Evolutionary conservation across 768 basidiomycete species (phyloP), one percentile per base, ranked within the genome.

Genomic region (Termitomyces sp.): DNA sequence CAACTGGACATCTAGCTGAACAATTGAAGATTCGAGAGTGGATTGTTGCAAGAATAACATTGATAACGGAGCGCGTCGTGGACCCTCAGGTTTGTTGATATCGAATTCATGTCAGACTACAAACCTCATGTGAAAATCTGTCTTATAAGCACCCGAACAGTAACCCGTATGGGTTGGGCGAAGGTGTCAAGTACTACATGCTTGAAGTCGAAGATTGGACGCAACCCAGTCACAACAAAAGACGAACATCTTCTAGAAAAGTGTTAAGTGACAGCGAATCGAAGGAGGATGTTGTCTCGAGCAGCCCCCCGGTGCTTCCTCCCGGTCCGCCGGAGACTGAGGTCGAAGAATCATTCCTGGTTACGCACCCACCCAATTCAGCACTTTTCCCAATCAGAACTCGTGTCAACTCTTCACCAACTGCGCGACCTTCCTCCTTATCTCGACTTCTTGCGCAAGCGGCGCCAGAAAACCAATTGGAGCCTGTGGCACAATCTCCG

Each of bases 191-290:
- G 72, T 95, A 91, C 63, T 94, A 92, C 70, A 88, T 93, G 85
- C 82, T 95, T 20, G 90, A 94, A 71, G 93, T 94, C 22, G 93
- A 96, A 68, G 90, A 92, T 64, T 96, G 93, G 92, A 92, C 89
- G 2, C 88, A 92, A 64, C 84, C 87, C 1, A 80, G 77, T 48
- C 80, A 81, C 37, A 82, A 82, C 57, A 88, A 87, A 68, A 82
- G 86, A 46, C 78, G 82, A 49, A 70, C 72, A 32, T 77, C 76
- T 8, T 77, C 79, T 9, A 80, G 78, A 66, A 88, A 85, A 64
- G 65, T 73, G 18, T 73, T 78, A 18, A 64, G 72, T 16, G 81
- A 81, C 46, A 74, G 68, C 58, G 72, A 70, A 51, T 26, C 68
- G 5, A 75, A 72, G 54, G 74, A 77, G 48, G 63, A 69, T 42